phyloP scores from a whole-genome alignment of 352 stramenopile species.

The Pythium aristosporum region DNA sequence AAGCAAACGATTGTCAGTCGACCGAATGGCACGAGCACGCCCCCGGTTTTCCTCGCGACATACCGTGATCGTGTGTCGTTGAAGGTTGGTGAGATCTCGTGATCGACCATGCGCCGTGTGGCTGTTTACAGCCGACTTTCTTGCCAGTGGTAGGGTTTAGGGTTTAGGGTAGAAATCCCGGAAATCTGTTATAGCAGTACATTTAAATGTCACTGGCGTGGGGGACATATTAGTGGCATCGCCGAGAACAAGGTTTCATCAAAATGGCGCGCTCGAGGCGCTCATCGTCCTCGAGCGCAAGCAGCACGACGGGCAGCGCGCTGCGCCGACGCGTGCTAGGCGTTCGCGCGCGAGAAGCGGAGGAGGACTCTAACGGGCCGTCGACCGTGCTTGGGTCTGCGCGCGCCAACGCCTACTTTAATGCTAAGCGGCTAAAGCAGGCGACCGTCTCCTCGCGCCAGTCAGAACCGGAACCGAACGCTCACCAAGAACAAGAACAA shows the following conservation, averaged over 20 bases:
- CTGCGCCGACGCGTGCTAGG: constrained; percentile 10
- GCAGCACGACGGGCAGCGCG: background rate
- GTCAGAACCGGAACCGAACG: background rate
- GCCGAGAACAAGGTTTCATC: background rate
- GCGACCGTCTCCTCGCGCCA: background rate
- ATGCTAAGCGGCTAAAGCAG: constrained; percentile 11
- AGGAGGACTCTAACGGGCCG: background rate
- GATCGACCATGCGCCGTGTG: no score
- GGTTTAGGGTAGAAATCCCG: no score
- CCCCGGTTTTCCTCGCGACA: no score
- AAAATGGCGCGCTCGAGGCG: background rate
- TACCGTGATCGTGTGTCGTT: no score
- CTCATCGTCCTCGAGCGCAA: background rate
- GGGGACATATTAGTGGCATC: no score
- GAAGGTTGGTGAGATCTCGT: no score
- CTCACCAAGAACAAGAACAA: background rate
- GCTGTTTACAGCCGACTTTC: no score
- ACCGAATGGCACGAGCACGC: no score
- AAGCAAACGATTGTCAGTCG: no score
- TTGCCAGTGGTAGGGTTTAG: no score
- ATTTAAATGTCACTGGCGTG: no score
- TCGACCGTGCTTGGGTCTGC: constrained; percentile 7
- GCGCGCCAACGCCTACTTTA: constrained; percentile 20
- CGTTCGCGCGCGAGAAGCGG: background rate
- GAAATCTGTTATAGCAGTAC: no score